Base-by-base conservation (phyloP, 768 basidiomycete genomes). In the Rhizopogon salebrosus region DNA sequence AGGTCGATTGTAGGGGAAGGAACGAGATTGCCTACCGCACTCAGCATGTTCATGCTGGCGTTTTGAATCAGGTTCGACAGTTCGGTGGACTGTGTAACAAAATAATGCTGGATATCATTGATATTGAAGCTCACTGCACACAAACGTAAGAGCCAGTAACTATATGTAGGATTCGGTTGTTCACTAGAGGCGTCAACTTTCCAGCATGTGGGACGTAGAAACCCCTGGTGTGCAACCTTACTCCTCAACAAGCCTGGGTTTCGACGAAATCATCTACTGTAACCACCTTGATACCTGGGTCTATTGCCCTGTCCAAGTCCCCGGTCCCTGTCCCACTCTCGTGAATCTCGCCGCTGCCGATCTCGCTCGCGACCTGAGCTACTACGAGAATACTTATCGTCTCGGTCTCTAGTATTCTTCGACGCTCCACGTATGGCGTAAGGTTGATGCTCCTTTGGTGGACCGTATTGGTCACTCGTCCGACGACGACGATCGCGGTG, bases 151-250 rank as follows among this genome's bases (percentile, higher is more conserved):
- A n/a, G 5, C 3, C 7, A 29, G 27, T 29, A 29, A n/a, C 20
- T 16, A 31, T 31, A 14, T 9, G 10, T 14, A 22, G 13, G 20
- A 34, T 34, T 14, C 23, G 31, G 14, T 46, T 46, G 31, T 46
- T 46, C 45, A 46, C 45, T 23, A 46, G 29, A 22, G 45, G 22
- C 20, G 14, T 22, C 26, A 18, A 27, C 10, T 5, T 24, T 5
- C 26, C 18, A 2, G 18, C 31, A 34, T 45, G 29, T 13, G 20
- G 20, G 22, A 23, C 42, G 64, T 87, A n/a, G 75, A 80, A 34
- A 11, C 31, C 6, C 77, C 85, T n/a, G 80, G 82, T 9, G 80
- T 89, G 5, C 71, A 84, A 48, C 84, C 91, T 0, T 94, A 92
- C 64, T 80, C 86, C 0, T 73, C 92, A 27, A 89, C 13, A 77